Conservation (phyloP, 768 basidiomycete genomes). For the Tylopilus vinaceipallidus region DNA sequence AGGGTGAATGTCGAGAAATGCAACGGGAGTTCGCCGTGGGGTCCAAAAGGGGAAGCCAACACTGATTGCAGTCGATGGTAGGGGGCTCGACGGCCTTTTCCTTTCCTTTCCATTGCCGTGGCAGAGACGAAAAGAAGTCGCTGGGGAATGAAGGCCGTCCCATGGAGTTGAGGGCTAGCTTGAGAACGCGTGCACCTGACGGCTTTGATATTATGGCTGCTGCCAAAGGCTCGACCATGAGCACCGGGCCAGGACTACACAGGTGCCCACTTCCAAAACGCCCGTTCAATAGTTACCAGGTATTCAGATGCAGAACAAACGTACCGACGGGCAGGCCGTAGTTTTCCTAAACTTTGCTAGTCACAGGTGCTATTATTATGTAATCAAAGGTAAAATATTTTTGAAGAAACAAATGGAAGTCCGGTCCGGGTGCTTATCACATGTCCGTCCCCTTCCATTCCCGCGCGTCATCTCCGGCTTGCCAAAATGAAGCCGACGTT, state of each 20-base stretch:
- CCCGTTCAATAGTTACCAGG: background rate
- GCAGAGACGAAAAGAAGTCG: constrained; percentile 57
- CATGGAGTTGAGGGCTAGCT: constrained; percentile 30
- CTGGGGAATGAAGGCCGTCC: constrained; percentile 34
- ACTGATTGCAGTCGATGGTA: constrained; percentile 31
- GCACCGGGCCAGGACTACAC: constrained; percentile 24
- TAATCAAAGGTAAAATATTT: constrained; percentile 14
- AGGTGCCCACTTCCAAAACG: background rate
- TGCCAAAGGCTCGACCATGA: constrained; percentile 66
- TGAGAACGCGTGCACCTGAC: constrained; percentile 26
- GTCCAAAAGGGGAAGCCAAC: constrained; percentile 9
- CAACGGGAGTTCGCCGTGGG: constrained; percentile 45
- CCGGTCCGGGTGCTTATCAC: constrained; percentile 3
- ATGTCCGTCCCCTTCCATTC: constrained; percentile 4
- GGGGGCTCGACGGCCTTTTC: constrained; percentile 38
- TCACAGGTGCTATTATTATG: constrained; percentile 8
- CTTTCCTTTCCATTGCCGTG: constrained; percentile 54
- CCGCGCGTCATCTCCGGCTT: constrained; percentile 5
- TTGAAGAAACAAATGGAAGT: too few species aligned
- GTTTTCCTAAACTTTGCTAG: background rate
- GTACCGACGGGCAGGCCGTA: constrained; percentile 8
- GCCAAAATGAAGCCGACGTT: constrained; percentile 5
- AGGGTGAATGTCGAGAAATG: constrained; percentile 45
- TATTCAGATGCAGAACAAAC: background rate
- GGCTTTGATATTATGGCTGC: constrained; percentile 46